phyloP scores from a whole-genome alignment of 371 early-diverging fungal genomes.

The Actinomortierella wolfii region DNA sequence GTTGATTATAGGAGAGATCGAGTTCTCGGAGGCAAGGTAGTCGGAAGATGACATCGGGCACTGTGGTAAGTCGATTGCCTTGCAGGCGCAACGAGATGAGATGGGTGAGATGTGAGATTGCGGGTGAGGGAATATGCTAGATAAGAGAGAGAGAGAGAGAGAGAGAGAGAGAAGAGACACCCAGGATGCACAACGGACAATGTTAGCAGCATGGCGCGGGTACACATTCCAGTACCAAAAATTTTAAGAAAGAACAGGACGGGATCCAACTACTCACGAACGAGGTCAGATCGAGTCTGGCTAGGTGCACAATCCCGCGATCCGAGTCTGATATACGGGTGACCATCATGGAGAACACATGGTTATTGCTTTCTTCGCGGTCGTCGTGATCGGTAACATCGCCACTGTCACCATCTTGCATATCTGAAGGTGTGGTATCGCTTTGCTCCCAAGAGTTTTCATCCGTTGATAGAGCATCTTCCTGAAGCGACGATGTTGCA shows the following conservation, averaged over 20 bases:
- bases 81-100: conserved; percentile 39
- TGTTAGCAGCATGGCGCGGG: too few species aligned
- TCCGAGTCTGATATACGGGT: conserved; percentile 37
- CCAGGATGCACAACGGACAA: too few species aligned
- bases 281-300: conserved; percentile 26
- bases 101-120: conserved; percentile 24
- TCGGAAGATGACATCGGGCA: conserved; percentile 56
- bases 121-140: conserved; percentile 26
- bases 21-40: conserved; percentile 57
- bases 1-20: conserved; percentile 59
- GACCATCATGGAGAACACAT: background rate
- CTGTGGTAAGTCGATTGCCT: conserved; percentile 51
- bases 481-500: too few species aligned
- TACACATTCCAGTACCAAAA: too few species aligned
- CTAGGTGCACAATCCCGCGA: conserved; percentile 35
- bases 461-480: too few species aligned
- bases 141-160: background rate
- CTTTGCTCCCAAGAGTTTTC: too few species aligned
- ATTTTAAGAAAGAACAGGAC: too few species aligned
- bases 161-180: background rate
- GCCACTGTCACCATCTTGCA: too few species aligned
- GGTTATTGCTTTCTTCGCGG: too few species aligned
- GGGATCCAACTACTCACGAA: conserved; percentile 11
- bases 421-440: too few species aligned
- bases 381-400: too few species aligned